A percentile compares a stretch with the other conserved stretches of the same genome.
phyloP scores from a whole-genome alignment of 78 protist genomes.

The Parvularia atlantis region DNA sequence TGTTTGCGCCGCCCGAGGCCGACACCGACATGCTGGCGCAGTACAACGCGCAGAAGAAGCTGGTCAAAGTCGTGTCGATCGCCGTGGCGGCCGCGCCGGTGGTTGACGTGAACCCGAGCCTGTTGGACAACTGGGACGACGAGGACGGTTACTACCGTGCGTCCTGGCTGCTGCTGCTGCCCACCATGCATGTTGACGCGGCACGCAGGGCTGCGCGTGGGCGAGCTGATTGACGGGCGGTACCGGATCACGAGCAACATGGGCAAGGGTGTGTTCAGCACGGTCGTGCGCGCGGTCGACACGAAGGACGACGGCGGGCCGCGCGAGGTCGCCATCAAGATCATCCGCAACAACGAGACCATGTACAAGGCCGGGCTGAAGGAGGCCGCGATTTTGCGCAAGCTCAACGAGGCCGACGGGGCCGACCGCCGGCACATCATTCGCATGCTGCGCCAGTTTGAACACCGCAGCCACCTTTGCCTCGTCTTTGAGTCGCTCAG shows the following conservation, averaged over 20 bases:
- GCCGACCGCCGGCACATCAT: constrained; percentile 46
- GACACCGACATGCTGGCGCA: too few relatives aligned
- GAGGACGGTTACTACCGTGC: constrained; percentile 71
- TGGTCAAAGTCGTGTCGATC: too few relatives aligned
- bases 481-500: constrained; percentile 71
- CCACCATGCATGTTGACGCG: background rate
- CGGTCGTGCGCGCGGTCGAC: constrained; percentile 70
- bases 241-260: constrained; percentile 30
- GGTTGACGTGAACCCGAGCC: too few relatives aligned
- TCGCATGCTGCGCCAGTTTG: constrained; percentile 44
- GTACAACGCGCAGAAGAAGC: too few relatives aligned
- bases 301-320: constrained; percentile 9
- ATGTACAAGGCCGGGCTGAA: constrained; percentile 49
- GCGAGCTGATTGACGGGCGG: constrained; percentile 62
- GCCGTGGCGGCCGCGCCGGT: too few relatives aligned
- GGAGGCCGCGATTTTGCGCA: constrained; percentile 57
- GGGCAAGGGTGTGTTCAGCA: constrained; percentile 82
- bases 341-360: constrained; percentile 61
- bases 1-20: too few relatives aligned
- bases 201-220: constrained; percentile 23
- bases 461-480: constrained; percentile 71
- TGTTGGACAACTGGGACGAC: constrained; percentile 84
- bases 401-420: constrained; percentile 31
- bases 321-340: constrained; percentile 72
- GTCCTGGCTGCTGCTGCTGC: background rate